Conservation (phyloP, 1,284 basidiomycete genomes). For the Waitea zeae region DNA sequence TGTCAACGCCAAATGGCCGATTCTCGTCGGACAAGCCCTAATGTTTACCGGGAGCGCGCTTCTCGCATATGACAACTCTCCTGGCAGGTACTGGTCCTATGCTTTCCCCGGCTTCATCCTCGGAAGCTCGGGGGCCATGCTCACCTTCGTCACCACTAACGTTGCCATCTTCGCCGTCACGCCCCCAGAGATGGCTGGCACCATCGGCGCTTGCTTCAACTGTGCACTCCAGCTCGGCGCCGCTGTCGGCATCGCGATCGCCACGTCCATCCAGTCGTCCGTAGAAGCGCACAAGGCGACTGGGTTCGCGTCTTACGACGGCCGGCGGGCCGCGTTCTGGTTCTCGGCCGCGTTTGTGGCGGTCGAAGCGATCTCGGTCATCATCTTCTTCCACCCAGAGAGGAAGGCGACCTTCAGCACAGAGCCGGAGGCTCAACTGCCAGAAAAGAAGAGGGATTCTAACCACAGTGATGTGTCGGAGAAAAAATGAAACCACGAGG, state of each 20-base stretch:
- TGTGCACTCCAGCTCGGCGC: conserved; percentile 32
- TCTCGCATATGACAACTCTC: conserved; percentile 7
- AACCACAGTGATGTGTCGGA: background rate
- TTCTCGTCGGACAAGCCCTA: conserved; percentile 7
- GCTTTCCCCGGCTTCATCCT: conserved; percentile 11
- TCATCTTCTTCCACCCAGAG: conserved; percentile 18
- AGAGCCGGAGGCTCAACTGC: background rate
- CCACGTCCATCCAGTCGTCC: conserved; percentile 28
- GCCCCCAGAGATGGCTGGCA: conserved; percentile 27
- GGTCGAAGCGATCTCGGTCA: conserved; percentile 16
- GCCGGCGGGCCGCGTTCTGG: conserved; percentile 29
- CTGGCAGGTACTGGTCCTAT: conserved; percentile 9
- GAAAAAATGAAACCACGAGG: background rate
- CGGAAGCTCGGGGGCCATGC: conserved; percentile 9
- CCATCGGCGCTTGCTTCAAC: conserved; percentile 37
- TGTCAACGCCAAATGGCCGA: conserved; percentile 7
- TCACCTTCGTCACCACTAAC: conserved; percentile 13
- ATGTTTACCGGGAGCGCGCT: conserved; percentile 6
- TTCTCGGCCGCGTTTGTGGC: conserved; percentile 25
- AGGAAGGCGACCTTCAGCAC: background rate
- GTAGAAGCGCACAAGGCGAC: conserved; percentile 16
- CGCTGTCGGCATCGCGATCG: conserved; percentile 27
- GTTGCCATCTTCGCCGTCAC: conserved; percentile 31
- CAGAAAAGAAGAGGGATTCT: background rate
- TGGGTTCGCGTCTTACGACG: conserved; percentile 16